Conservation (phyloP, 2,329 filamentous ascomycete species). For the Aspergillus sp. region DNA sequence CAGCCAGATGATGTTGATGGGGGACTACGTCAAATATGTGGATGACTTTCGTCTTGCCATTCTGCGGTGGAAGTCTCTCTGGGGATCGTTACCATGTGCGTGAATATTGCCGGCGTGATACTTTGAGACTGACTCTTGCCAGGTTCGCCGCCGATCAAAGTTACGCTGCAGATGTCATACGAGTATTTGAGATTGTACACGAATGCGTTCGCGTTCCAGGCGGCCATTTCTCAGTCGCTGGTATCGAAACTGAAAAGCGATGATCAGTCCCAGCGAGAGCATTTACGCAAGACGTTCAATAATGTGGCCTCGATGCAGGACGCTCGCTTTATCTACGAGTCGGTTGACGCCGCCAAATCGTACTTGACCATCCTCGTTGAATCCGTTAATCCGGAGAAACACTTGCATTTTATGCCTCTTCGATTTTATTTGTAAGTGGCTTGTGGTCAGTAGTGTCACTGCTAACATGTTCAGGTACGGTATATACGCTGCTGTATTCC, state of each 20-base stretch:
- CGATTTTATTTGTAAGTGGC: conserved; percentile 51
- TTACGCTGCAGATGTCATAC: conserved; percentile 59
- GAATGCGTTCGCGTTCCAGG: conserved; percentile 67
- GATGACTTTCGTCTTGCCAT: conserved; percentile 63
- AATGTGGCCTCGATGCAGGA: conserved; percentile 53
- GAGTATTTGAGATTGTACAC: conserved; percentile 65
- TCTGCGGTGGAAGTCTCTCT: conserved; percentile 60
- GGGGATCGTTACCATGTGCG: conserved; percentile 56
- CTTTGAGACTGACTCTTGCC: conserved; percentile 9
- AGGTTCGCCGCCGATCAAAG: conserved; percentile 57
- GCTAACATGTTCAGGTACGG: conserved; percentile 28
- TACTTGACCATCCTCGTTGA: conserved; percentile 52
- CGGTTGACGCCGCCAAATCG: conserved; percentile 54
- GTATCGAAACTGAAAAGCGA: conserved; percentile 31
- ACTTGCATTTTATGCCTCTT: conserved; percentile 55
- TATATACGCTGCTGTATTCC: conserved; percentile 56
- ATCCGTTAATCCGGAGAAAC: conserved; percentile 49
- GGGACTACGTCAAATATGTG: conserved; percentile 65
- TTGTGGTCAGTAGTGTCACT: not conserved
- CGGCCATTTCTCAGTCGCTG: conserved; percentile 49
- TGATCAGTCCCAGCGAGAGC: conserved; percentile 28
- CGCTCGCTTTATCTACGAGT: conserved; percentile 58
- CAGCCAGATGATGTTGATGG: conserved; percentile 60
- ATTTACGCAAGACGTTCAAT: conserved; percentile 37
- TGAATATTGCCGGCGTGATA: conserved; percentile 3